Percentiles rank a stretch among this genome's conserved stretches.
phyloP scores from a whole-genome alignment of 306 rosid species.

The Vigna mungo region DNA sequence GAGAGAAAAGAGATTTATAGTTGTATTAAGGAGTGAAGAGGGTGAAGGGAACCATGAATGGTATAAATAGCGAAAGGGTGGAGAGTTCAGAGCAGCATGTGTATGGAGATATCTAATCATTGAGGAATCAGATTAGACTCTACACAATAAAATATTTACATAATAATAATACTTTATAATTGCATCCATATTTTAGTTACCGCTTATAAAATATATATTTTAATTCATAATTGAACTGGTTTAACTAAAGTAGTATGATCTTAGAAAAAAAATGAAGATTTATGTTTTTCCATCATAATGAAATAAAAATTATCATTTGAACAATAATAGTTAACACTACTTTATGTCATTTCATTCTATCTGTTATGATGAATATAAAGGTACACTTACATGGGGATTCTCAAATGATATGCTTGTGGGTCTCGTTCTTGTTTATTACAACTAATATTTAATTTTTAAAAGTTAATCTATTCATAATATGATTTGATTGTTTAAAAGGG shows the following conservation, averaged over 20 bases:
- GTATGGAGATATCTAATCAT: constrained; percentile 34
- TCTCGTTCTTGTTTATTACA: background rate
- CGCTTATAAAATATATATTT: no score
- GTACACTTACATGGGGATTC: background rate
- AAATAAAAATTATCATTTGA: background rate
- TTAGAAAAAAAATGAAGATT: no score
- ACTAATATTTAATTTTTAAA: constrained; percentile 5
- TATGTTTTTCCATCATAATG: no score
- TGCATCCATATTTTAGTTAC: background rate
- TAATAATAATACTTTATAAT: background rate
- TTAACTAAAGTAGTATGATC: no score
- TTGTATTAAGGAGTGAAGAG: constrained; percentile 60
- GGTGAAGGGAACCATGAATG: constrained; percentile 39
- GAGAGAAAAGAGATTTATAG: constrained; percentile 25
- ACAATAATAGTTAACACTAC: constrained; percentile 4
- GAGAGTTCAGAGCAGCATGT: constrained; percentile 54
- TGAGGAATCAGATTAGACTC: constrained; percentile 8
- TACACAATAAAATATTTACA: background rate
- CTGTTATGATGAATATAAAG: background rate
- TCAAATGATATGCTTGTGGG: constrained; percentile 11
- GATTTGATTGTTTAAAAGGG: background rate
- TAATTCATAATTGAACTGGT: no score
- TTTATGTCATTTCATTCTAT: constrained; percentile 20
- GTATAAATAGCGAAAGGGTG: constrained; percentile 59
- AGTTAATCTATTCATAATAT: background rate